These are phyloP conservation scores for Delphinella strobiligena DNA, from an alignment of 2,329 filamentous ascomycete species.

Conservation along the genomic window DNA sequence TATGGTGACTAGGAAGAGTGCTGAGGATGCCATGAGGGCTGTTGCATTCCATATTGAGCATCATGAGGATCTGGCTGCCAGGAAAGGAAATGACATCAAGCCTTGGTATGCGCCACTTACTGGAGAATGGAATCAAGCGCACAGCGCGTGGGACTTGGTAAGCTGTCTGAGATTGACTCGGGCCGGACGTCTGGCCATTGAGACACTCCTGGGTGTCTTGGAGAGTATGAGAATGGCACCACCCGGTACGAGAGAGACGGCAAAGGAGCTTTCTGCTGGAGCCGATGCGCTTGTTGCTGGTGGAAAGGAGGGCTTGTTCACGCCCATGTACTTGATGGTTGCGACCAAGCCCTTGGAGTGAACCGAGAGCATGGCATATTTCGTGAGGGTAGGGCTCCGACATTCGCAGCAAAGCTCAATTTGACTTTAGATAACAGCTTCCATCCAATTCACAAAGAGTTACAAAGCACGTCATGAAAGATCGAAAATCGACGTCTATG, in stretches of 20 bases:
- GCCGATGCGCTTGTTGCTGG: slow-evolving; percentile 80
- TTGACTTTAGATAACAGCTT: too few relatives aligned
- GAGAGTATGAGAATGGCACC: slow-evolving; percentile 69
- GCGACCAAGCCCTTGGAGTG: slow-evolving; percentile 60
- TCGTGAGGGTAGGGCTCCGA: too few relatives aligned
- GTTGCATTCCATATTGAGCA: slow-evolving; percentile 76
- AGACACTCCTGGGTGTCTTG: slow-evolving; percentile 63
- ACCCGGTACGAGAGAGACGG: slow-evolving; percentile 83
- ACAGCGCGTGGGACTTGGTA: slow-evolving; percentile 62
- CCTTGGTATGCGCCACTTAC: slow-evolving; percentile 94
- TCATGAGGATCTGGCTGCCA: slow-evolving; percentile 73
- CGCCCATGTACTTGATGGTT: slow-evolving; percentile 96
- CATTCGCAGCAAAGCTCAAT: too few relatives aligned
- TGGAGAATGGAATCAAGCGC: slow-evolving; percentile 73
- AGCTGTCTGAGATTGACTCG: slow-evolving; percentile 84
- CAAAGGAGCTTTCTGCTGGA: slow-evolving; percentile 69
- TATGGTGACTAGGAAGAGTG: slow-evolving; percentile 83
- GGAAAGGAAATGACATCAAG: slow-evolving; percentile 49
- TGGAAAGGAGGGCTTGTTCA: slow-evolving; percentile 83
- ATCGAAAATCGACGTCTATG: too few relatives aligned
- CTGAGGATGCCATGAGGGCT: slow-evolving; percentile 66
- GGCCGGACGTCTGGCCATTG: slow-evolving; percentile 62
- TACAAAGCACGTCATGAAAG: too few relatives aligned
- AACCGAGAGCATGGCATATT: too few relatives aligned
- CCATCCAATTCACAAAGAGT: too few relatives aligned